A percentile compares a stretch with the other conserved stretches of the same genome.
These are phyloP conservation scores for Lactarius hatsudake DNA, from an alignment of 768 basidiomycete species.

Conservation along the genomic window DNA sequence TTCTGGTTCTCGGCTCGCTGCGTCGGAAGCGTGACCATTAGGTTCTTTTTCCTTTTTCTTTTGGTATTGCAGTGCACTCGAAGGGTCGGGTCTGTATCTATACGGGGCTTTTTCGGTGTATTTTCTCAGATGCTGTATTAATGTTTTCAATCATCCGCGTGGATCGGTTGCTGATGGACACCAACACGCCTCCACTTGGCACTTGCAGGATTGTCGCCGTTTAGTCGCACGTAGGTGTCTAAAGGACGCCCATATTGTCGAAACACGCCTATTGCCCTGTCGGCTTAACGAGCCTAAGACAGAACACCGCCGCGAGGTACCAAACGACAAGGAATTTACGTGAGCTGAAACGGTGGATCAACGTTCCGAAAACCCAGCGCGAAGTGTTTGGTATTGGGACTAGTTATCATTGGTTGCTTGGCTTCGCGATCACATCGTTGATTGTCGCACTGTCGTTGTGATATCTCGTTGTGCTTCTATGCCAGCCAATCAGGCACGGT, in stretches of 20 bases:
- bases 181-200: not conserved
- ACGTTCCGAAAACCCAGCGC: not conserved
- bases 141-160: not conserved
- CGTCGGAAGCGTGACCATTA: constrained; percentile 18
- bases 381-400: not conserved
- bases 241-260: not conserved
- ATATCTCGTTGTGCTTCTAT: not conserved
- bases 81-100: constrained; percentile 20
- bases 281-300: not conserved
- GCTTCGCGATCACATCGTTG: not conserved
- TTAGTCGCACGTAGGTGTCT: not conserved
- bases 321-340: not conserved
- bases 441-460: not conserved
- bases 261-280: not conserved
- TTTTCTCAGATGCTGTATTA: constrained; percentile 20
- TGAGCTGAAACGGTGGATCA: not conserved
- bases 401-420: not conserved
- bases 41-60: not conserved
- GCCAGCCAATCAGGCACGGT: not conserved
- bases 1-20: constrained; percentile 23
- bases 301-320: not conserved
- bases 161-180: not conserved
- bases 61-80: constrained; percentile 3
- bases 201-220: constrained; percentile 3
- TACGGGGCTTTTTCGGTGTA: constrained; percentile 20